Percentiles rank a stretch among this genome's conserved stretches.
Evolutionary conservation across 108 stramenopile genomes (phyloP).

Genomic region (Licmophora abbreviata): DNA sequence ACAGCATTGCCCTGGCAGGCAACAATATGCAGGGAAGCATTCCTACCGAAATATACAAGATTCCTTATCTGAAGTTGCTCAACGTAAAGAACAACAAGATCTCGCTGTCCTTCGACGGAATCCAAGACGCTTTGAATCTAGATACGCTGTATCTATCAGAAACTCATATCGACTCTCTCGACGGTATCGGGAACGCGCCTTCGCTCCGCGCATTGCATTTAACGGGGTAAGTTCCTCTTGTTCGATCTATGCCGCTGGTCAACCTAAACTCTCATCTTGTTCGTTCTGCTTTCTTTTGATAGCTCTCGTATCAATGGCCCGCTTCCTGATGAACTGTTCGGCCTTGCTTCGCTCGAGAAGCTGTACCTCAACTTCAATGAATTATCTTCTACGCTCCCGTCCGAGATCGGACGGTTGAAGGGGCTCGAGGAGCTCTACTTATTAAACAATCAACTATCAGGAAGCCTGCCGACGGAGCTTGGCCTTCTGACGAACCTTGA

Average conservation of each 20-base stretch:
- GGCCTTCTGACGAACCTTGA: conserved; percentile 5
- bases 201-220: conserved; percentile 24
- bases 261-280: too few relatives aligned
- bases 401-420: conserved; percentile 31
- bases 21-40: conserved; percentile 52
- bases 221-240: too few relatives aligned
- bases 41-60: conserved; percentile 16
- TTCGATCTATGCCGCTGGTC: too few relatives aligned
- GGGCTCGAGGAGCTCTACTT: conserved; percentile 31
- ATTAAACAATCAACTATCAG: conserved; percentile 23
- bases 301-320: conserved; percentile 22
- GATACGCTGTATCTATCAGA: conserved; percentile 57
- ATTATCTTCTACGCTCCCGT: conserved; percentile 26
- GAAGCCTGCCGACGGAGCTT: conserved; percentile 9
- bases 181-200: conserved; percentile 24
- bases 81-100: conserved; percentile 51
- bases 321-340: conserved; percentile 30
- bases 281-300: too few relatives aligned
- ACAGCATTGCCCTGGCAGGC: conserved; percentile 46
- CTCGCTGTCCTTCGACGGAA: conserved; percentile 38
- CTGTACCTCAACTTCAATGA: conserved; percentile 48
- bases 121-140: conserved; percentile 57
- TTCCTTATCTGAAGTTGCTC: conserved; percentile 21
- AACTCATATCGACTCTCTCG: conserved; percentile 22
- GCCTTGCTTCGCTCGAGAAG: conserved; percentile 21